Evolutionary conservation across 306 rosid genomes (phyloP).

Genomic region (Quercus variabilis): DNA sequence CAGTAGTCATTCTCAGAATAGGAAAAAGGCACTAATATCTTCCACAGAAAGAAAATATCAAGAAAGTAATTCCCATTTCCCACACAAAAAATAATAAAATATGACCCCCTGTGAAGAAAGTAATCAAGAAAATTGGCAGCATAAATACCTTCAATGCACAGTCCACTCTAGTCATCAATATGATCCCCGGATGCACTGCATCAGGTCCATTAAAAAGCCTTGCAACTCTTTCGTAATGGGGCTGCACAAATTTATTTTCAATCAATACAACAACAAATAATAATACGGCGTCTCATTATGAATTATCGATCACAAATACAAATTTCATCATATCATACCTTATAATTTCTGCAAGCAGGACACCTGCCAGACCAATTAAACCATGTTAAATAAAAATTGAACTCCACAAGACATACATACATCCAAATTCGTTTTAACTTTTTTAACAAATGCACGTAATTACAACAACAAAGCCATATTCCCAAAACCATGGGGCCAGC

Average conservation of each 20-base stretch:
- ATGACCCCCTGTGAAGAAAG: neutral
- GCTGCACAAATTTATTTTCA: conserved; percentile 42
- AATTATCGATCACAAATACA: neutral
- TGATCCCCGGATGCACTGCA: conserved; percentile 89
- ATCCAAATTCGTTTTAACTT: neutral
- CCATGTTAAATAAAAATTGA: conserved; percentile 16
- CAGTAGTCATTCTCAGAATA: too few relatives aligned
- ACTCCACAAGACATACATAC: conserved; percentile 2
- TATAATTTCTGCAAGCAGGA: conserved; percentile 96
- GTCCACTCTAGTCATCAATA: conserved; percentile 91
- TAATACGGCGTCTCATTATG: neutral
- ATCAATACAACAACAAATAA: conserved; percentile 10
- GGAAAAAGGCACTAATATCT: neutral
- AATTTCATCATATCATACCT: conserved; percentile 49
- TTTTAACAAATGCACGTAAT: neutral
- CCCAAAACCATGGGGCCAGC: too few relatives aligned
- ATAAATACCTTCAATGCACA: conserved; percentile 77
- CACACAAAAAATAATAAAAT: neutral
- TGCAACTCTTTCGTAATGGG: conserved; percentile 92
- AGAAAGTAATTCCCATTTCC: neutral
- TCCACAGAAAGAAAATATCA: neutral
- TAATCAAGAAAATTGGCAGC: conserved; percentile 10
- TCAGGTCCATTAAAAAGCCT: conserved; percentile 93
- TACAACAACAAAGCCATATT: too few relatives aligned
- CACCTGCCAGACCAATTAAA: conserved; percentile 58